A percentile compares a stretch with the other conserved stretches of the same genome.
These are phyloP conservation scores for Hypoxylon sp. DNA, from an alignment of 2,329 filamentous ascomycete genomes.

Conservation along the genomic window DNA sequence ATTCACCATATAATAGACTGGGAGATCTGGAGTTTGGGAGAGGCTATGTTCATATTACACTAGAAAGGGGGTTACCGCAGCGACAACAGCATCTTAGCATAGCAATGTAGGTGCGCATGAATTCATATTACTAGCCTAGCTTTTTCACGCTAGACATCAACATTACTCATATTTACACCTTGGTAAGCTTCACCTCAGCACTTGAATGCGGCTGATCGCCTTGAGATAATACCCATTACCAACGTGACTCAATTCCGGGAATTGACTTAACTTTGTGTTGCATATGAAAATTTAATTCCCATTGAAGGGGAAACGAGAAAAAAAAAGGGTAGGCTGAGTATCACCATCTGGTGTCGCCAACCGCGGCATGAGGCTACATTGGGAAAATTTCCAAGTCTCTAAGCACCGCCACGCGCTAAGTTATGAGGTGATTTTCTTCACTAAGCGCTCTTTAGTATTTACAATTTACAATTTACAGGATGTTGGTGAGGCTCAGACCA, in stretches of 20 bases:
- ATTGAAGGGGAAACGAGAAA: not conserved
- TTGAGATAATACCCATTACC: not conserved
- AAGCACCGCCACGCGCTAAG: conserved; percentile 2
- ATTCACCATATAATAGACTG: conserved; percentile 22
- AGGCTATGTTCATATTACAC: conserved; percentile 29
- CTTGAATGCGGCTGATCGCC: conserved; percentile 8
- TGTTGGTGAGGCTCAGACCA: conserved; percentile 21
- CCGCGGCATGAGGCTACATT: conserved; percentile 1
- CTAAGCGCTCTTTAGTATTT: conserved; percentile 1
- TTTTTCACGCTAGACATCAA: conserved; percentile 7
- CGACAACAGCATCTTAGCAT: conserved; percentile 19
- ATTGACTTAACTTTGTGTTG: conserved; percentile 1
- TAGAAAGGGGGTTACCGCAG: conserved; percentile 18
- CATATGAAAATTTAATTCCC: conserved; percentile 3
- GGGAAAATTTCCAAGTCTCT: too few species aligned
- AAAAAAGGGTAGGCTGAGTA: not conserved
- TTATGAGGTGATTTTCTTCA: not conserved
- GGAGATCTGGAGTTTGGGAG: conserved; percentile 36
- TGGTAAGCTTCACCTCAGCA: conserved; percentile 6
- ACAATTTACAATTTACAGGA: conserved; percentile 1
- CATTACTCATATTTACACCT: conserved; percentile 21
- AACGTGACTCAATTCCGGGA: not conserved
- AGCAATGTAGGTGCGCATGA: conserved; percentile 14
- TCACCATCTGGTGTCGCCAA: not conserved
- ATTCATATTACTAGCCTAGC: conserved; percentile 14